A percentile compares a stretch with the other conserved stretches of the same genome.
phyloP scores from a whole-genome alignment of 2,329 filamentous ascomycete species.

The Pleoardoris graminearum region DNA sequence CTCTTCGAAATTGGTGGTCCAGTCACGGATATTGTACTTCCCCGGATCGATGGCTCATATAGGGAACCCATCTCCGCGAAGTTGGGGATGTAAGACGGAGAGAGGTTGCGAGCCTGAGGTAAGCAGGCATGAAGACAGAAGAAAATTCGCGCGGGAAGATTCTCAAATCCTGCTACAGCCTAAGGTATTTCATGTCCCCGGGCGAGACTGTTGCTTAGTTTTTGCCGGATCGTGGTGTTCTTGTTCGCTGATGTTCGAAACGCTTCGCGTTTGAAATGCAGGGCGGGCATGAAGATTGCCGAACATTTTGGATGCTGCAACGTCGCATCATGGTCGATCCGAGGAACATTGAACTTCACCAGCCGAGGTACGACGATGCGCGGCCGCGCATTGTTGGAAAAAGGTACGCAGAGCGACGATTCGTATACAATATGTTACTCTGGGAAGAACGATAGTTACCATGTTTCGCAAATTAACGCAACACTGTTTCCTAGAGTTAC shows the following conservation, averaged over 20 bases:
- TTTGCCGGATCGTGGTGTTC: slow-evolving; percentile 1
- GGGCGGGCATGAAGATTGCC: slow-evolving; percentile 1
- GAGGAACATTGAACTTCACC: neutral
- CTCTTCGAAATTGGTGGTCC: slow-evolving; percentile 11
- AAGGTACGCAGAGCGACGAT: neutral
- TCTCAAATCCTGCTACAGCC: slow-evolving; percentile 3
- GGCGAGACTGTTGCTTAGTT: neutral
- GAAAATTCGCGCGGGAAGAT: neutral
- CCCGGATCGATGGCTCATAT: slow-evolving; percentile 15
- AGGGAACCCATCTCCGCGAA: slow-evolving; percentile 13
- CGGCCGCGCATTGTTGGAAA: neutral
- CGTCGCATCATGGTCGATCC: slow-evolving; percentile 7
- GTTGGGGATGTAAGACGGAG: neutral
- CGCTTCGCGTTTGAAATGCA: slow-evolving; percentile 5
- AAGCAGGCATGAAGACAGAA: neutral
- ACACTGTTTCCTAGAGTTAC: no score
- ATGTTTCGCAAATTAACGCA: no score
- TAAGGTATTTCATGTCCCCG: neutral
- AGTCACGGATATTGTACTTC: slow-evolving; percentile 9
- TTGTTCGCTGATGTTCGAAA: slow-evolving; percentile 2
- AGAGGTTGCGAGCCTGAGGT: slow-evolving; percentile 1
- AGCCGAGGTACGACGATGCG: slow-evolving; percentile 1
- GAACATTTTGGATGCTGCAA: slow-evolving; percentile 1
- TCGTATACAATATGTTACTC: neutral
- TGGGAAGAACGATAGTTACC: neutral